Percentiles rank a stretch among this genome's conserved stretches.
These are phyloP conservation scores for Ophiocordyceps australis DNA, from an alignment of 2,329 filamentous ascomycete genomes.

Conservation along the genomic window DNA sequence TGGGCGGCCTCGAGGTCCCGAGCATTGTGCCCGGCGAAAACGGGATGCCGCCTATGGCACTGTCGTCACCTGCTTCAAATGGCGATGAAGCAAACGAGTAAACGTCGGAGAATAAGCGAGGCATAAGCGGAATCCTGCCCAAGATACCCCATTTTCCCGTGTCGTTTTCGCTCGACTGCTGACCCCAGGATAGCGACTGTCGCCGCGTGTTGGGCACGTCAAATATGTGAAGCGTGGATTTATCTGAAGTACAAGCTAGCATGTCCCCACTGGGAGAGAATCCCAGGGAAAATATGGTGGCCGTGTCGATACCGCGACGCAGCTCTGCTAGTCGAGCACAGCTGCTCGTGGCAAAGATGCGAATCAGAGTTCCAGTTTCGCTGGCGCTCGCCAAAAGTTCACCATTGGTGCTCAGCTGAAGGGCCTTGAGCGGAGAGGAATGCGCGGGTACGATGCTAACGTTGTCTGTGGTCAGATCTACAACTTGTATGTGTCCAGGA, in stretches of 20 bases:
- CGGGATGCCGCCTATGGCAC: constrained; percentile 23
- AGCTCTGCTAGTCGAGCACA: constrained; percentile 72
- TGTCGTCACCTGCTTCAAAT: constrained; percentile 72
- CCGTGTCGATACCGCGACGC: constrained; percentile 74
- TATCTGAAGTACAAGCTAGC: constrained; percentile 88
- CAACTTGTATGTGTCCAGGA: constrained; percentile 73
- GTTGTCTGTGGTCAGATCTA: constrained; percentile 59
- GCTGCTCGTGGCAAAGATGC: constrained; percentile 65
- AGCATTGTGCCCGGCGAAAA: constrained; percentile 25
- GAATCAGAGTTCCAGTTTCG: constrained; percentile 76
- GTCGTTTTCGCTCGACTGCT: constrained; percentile 21
- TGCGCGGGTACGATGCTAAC: constrained; percentile 93
- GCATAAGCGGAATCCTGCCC: constrained; percentile 67
- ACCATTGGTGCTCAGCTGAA: constrained; percentile 66
- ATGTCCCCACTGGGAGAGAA: constrained; percentile 69
- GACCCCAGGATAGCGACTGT: constrained; percentile 13
- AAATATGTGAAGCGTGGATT: constrained; percentile 88
- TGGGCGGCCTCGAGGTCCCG: constrained; percentile 42
- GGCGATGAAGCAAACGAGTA: constrained; percentile 70
- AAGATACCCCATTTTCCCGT: constrained; percentile 74
- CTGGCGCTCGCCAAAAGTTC: constrained; percentile 77
- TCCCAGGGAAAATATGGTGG: constrained; percentile 70
- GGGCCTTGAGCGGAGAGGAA: constrained; percentile 56
- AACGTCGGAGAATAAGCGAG: constrained; percentile 71
- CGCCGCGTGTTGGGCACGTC: constrained; percentile 49